Conservation (phyloP, 2,329 filamentous ascomycete species). For the Hymenoscyphus repandus region DNA sequence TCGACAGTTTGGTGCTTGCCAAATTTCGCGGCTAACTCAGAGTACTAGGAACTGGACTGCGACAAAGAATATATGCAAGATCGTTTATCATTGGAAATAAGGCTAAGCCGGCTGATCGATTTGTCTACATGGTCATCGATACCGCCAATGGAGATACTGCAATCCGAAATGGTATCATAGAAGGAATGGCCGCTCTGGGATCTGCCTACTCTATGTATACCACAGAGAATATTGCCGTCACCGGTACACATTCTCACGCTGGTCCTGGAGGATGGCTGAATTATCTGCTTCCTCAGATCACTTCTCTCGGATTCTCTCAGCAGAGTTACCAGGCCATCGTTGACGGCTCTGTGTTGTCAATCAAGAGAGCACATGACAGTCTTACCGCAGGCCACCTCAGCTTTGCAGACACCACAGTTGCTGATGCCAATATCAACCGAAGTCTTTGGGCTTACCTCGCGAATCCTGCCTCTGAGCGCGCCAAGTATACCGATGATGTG, state of each 20-base stretch:
- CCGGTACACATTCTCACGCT: slow-evolving; percentile 86
- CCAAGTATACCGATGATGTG: slow-evolving; percentile 52
- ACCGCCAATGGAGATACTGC: slow-evolving; percentile 84
- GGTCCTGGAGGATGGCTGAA: slow-evolving; percentile 91
- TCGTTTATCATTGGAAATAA: slow-evolving; percentile 79
- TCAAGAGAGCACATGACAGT: slow-evolving; percentile 72
- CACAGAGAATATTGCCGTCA: slow-evolving; percentile 78
- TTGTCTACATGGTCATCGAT: slow-evolving; percentile 84
- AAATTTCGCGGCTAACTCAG: no score
- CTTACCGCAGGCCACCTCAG: slow-evolving; percentile 61
- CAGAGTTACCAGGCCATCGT: slow-evolving; percentile 91
- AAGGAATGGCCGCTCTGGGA: slow-evolving; percentile 65
- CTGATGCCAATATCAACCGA: slow-evolving; percentile 79
- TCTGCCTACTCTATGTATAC: slow-evolving; percentile 68
- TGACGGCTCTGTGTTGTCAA: slow-evolving; percentile 74
- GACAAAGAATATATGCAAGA: slow-evolving; percentile 84
- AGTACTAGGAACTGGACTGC: slow-evolving; percentile 61
- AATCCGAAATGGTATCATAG: slow-evolving; percentile 77
- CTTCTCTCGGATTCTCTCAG: slow-evolving; percentile 75
- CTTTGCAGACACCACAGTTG: slow-evolving; percentile 62
- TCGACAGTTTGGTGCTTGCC: no score
- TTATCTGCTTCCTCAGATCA: slow-evolving; percentile 87
- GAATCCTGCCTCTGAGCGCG: slow-evolving; percentile 73
- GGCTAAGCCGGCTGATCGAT: slow-evolving; percentile 61
- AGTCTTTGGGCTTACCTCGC: slow-evolving; percentile 82